A percentile compares a stretch with the other conserved stretches of the same genome.
Evolutionary conservation across 176 grass and related monocot species (phyloP).

Genomic region (Rhynchospora tenuis): DNA sequence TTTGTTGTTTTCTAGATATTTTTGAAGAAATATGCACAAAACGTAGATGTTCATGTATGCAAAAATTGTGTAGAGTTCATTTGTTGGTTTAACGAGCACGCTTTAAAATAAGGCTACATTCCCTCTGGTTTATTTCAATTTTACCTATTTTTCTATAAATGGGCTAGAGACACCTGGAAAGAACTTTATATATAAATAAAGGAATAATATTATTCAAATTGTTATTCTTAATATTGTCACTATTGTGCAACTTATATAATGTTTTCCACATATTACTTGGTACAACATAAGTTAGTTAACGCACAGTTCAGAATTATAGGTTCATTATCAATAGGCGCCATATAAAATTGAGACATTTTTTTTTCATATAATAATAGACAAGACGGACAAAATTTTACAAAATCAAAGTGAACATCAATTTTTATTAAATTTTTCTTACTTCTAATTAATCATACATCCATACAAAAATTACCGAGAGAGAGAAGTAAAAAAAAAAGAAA

Average conservation of each 20-base stretch:
- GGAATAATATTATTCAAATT: not conserved
- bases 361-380: not conserved
- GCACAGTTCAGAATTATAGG: not conserved
- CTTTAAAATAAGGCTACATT: not conserved
- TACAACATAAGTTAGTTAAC: not conserved
- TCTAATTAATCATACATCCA: slow-evolving; percentile 25
- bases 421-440: slow-evolving; percentile 1
- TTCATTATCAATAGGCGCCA: not conserved
- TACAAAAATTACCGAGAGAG: not conserved
- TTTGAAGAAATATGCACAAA: not conserved
- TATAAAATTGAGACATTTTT: not conserved
- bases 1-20: not conserved
- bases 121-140: not conserved
- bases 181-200: not conserved
- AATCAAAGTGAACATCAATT: not conserved
- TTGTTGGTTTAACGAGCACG: not conserved
- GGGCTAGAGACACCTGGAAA: not conserved
- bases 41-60: not conserved
- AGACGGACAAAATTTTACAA: not conserved
- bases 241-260: not conserved
- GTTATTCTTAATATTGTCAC: not conserved
- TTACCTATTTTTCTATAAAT: not conserved
- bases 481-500: not conserved
- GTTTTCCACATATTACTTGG: not conserved
- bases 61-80: not conserved